A percentile compares a stretch with the other conserved stretches of the same genome.
These are phyloP conservation scores for Marsdenia floribunda DNA, from an alignment of 257 asterid species.

Conservation along the genomic window DNA sequence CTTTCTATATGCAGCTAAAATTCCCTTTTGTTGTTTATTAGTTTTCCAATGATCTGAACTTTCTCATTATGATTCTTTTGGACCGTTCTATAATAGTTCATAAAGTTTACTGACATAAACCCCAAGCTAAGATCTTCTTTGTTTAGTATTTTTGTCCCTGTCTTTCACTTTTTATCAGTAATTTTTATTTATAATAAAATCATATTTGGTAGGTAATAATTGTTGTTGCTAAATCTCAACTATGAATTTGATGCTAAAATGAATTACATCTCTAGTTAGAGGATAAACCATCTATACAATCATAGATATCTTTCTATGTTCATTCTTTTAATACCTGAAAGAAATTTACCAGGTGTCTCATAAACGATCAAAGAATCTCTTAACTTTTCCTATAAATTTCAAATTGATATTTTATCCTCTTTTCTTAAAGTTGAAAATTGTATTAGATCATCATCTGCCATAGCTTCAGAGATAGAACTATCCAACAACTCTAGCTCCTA, in stretches of 20 bases:
- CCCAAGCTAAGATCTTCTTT: background rate
- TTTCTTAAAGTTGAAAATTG: background rate
- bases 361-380: no score
- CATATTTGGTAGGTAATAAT: background rate
- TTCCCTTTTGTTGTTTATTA: background rate
- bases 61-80: background rate
- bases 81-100: background rate
- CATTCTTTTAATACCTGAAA: background rate
- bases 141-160: background rate
- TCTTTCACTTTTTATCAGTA: background rate
- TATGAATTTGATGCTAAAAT: background rate
- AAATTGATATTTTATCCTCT: background rate
- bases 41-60: background rate
- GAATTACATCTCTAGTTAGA: background rate
- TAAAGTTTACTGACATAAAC: background rate
- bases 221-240: background rate
- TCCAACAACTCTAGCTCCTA: background rate
- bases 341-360: background rate
- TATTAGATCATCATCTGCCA: background rate
- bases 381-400: no score
- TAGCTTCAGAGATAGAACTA: background rate
- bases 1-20: background rate
- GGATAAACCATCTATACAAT: background rate
- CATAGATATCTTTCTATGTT: background rate
- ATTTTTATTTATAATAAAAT: no score